A percentile compares a stretch with the other conserved stretches of the same genome.
These are phyloP conservation scores for Candida dubliniensis DNA, from an alignment of 1,139 yeast genomes.

Conservation along the genomic window DNA sequence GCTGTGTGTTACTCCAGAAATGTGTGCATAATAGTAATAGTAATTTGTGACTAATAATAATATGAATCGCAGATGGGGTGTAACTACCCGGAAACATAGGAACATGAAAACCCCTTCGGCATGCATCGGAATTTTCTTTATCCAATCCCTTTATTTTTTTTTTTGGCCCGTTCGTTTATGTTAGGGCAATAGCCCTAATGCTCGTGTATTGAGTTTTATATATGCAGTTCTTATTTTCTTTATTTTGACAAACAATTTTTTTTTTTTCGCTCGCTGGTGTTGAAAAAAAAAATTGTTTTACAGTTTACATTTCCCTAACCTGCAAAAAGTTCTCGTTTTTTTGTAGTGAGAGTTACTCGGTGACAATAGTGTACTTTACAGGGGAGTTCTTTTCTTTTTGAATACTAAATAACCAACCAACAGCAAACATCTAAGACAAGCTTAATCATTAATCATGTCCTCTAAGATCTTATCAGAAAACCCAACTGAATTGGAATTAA, in stretches of 20 bases:
- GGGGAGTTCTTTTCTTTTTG: constrained; percentile 4
- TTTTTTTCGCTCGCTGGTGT: neutral
- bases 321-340: constrained; percentile 10
- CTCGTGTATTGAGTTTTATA: no score
- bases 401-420: neutral
- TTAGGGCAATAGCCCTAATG: no score
- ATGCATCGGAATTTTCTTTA: no score
- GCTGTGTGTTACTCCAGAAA: no score
- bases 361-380: constrained; percentile 4
- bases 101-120: no score
- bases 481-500: constrained; percentile 98
- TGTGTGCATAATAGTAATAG: no score
- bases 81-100: no score
- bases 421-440: neutral
- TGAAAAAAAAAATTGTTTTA: constrained; percentile 2
- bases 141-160: no score
- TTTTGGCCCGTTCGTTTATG: no score
- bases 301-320: constrained; percentile 8
- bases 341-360: constrained; percentile 4
- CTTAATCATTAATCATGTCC: constrained; percentile 59
- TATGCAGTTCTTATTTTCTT: neutral
- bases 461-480: constrained; percentile 88
- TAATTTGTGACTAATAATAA: no score
- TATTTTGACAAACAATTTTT: neutral
- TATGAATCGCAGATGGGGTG: no score